Conservation (phyloP, 345 rosid genomes). For the Raphanus raphanistrum region DNA sequence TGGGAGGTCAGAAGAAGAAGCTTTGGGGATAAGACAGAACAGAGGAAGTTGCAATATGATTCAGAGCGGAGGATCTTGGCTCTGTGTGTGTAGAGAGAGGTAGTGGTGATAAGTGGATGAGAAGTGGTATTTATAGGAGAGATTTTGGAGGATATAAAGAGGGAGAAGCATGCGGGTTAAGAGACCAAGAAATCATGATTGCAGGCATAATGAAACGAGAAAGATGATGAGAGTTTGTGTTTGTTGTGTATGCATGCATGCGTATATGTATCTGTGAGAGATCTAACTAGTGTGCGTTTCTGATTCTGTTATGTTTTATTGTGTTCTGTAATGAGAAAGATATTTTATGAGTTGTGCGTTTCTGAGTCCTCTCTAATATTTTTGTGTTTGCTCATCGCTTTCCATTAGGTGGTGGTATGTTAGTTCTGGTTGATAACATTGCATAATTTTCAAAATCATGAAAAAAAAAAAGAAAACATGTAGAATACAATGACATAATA, state of each 20-base stretch:
- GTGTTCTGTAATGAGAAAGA: too few species aligned
- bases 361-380: too few species aligned
- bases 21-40: conserved; percentile 6
- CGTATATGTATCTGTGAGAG: conserved; percentile 16
- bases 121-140: conserved; percentile 47
- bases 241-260: conserved; percentile 2
- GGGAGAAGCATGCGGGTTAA: conserved; percentile 92
- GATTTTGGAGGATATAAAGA: conserved; percentile 36
- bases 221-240: conserved; percentile 53
- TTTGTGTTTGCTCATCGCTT: not conserved
- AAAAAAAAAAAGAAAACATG: not conserved
- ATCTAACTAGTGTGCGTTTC: conserved; percentile 18
- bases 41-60: conserved; percentile 7
- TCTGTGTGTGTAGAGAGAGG: conserved; percentile 25
- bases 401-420: conserved; percentile 1
- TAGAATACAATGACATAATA: not conserved
- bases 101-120: conserved; percentile 27
- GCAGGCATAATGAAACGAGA: conserved; percentile 84
- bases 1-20: conserved; percentile 11
- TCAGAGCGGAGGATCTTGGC: not conserved
- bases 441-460: not conserved
- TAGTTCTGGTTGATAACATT: not conserved
- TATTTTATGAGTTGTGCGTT: too few species aligned
- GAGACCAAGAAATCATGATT: conserved; percentile 97
- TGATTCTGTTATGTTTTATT: not conserved